These are phyloP conservation scores for Tephrocybe sp. DNA, from an alignment of 768 basidiomycete species.

Conservation along the genomic window DNA sequence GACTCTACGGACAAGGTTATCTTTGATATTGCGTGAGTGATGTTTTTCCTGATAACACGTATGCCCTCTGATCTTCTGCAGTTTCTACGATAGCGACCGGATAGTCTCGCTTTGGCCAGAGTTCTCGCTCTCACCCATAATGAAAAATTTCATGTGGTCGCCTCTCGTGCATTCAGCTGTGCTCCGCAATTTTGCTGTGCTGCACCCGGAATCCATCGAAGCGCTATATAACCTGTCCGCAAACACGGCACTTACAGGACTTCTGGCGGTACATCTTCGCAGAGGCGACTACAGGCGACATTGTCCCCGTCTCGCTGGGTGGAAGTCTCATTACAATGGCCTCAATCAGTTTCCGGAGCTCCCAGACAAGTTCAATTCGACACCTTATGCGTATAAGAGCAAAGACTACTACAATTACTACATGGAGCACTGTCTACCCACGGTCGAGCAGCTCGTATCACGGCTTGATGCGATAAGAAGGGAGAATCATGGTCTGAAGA, in stretches of 20 bases:
- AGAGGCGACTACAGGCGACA: constrained; percentile 59
- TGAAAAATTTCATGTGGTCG: constrained; percentile 62
- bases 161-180: constrained; percentile 54
- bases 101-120: constrained; percentile 45
- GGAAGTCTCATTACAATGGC: constrained; percentile 48
- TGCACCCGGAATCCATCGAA: constrained; percentile 33
- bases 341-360: constrained; percentile 44
- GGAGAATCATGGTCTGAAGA: constrained; percentile 24
- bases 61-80: constrained; percentile 25
- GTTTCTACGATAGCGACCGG: constrained; percentile 48
- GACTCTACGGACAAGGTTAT: constrained; percentile 38
- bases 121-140: constrained; percentile 45
- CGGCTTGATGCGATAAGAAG: constrained; percentile 30
- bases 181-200: constrained; percentile 44
- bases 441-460: constrained; percentile 34
- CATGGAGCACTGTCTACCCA: constrained; percentile 37
- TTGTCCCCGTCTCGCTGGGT: constrained; percentile 48
- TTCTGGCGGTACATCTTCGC: constrained; percentile 56
- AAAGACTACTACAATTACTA: constrained; percentile 29
- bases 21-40: constrained; percentile 50
- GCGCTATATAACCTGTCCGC: constrained; percentile 18
- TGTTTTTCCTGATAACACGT: neutral
- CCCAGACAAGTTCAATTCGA: constrained; percentile 40
- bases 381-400: constrained; percentile 16
- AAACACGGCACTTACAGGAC: constrained; percentile 32